These are phyloP conservation scores for Boletus reticuloceps DNA, from an alignment of 768 basidiomycete species.

Conservation along the genomic window DNA sequence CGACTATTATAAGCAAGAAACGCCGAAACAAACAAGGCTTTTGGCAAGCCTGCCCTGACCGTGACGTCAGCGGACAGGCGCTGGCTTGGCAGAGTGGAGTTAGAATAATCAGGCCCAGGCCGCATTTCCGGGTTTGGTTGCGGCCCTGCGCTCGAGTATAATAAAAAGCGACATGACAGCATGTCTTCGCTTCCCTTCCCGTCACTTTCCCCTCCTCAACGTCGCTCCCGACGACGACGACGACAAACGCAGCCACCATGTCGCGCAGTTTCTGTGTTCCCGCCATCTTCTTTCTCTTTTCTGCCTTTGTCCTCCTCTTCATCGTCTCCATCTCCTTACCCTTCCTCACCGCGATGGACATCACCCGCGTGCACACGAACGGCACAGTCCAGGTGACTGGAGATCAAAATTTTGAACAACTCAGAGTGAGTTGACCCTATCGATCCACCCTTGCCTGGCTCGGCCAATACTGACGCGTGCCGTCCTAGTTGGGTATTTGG, in stretches of 20 bases:
- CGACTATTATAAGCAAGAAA: no score
- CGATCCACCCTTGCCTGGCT: not conserved
- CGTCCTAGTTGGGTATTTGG: conserved; percentile 68
- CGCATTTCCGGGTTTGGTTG: conserved; percentile 1
- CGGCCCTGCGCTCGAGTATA: not conserved
- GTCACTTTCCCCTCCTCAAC: conserved; percentile 3
- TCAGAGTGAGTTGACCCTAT: conserved; percentile 57
- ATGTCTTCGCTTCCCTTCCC: not conserved
- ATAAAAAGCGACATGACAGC: conserved; percentile 16
- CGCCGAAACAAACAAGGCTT: no score
- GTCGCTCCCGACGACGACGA: not conserved
- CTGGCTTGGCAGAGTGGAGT: no score
- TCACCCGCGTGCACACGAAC: conserved; percentile 56
- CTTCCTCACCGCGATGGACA: conserved; percentile 62
- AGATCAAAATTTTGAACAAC: conserved; percentile 36
- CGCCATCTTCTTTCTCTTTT: conserved; percentile 52
- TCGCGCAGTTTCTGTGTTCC: conserved; percentile 59
- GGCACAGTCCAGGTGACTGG: conserved; percentile 25
- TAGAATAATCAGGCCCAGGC: not conserved
- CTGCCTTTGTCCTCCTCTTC: conserved; percentile 64
- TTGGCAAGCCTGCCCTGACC: no score
- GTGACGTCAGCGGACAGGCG: no score
- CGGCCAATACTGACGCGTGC: not conserved
- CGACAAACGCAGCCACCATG: conserved; percentile 26
- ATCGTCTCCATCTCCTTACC: conserved; percentile 73